These are phyloP conservation scores for Emmonsiellopsis sp. DNA, from an alignment of 2,329 filamentous ascomycete genomes.

Conservation along the genomic window DNA sequence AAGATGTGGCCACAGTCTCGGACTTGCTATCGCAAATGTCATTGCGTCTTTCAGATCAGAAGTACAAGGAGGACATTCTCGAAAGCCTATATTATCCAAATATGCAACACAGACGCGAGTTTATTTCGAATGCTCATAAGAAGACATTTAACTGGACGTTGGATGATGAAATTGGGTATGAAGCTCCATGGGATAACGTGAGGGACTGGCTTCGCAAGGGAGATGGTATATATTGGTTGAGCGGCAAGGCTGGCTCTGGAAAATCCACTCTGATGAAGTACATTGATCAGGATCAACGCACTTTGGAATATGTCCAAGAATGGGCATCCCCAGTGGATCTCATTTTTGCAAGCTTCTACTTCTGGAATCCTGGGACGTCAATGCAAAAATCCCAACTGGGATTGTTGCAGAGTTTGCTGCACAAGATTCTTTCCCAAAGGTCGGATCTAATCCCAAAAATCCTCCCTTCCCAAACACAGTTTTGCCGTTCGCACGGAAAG, in stretches of 20 bases:
- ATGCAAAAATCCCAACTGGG: slow-evolving; percentile 36
- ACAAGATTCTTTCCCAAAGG: slow-evolving; percentile 23
- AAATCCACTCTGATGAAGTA: slow-evolving; percentile 43
- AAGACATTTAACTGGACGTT: slow-evolving; percentile 15
- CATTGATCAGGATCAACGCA: slow-evolving; percentile 22
- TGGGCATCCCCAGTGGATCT: slow-evolving; percentile 27
- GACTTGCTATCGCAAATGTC: neutral
- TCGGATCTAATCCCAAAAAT: slow-evolving; percentile 22
- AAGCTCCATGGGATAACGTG: neutral
- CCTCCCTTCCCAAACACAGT: slow-evolving; percentile 4
- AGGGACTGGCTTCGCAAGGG: slow-evolving; percentile 17
- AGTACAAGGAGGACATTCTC: slow-evolving; percentile 1
- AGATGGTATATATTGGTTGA: slow-evolving; percentile 28
- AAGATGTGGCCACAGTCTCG: neutral
- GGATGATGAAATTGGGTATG: neutral
- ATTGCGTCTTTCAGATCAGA: neutral
- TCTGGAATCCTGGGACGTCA: slow-evolving; percentile 32
- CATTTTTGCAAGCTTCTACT: slow-evolving; percentile 31
- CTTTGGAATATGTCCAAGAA: slow-evolving; percentile 17
- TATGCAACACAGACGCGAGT: slow-evolving; percentile 5
- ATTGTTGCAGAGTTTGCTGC: slow-evolving; percentile 29
- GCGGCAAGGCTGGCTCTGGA: slow-evolving; percentile 39
- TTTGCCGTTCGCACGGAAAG: neutral
- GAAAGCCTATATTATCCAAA: neutral
- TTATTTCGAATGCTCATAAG: slow-evolving; percentile 9